phyloP scores from a whole-genome alignment of 2,329 filamentous ascomycete genomes.

The Ceratocystis harringtonii region DNA sequence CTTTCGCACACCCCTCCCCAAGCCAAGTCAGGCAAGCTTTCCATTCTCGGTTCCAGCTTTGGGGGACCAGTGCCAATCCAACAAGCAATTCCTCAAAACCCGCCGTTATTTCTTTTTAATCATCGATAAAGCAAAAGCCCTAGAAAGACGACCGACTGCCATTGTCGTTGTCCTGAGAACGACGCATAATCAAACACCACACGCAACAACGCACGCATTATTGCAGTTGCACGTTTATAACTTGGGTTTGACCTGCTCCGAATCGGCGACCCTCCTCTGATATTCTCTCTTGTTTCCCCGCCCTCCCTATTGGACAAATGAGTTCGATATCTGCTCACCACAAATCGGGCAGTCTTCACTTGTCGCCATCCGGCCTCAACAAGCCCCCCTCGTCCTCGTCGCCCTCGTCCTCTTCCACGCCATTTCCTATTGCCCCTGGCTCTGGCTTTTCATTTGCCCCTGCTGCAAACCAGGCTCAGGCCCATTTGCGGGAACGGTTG shows the following conservation, averaged over 20 bases:
- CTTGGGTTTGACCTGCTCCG: too few species aligned
- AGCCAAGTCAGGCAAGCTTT: neutral
- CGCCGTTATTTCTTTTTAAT: neutral
- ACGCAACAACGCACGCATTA: neutral
- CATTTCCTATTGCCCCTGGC: conserved; percentile 7
- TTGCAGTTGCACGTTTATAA: neutral
- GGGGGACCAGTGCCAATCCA: neutral
- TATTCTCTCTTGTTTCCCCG: neutral
- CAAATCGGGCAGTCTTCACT: conserved; percentile 11
- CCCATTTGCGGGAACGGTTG: conserved; percentile 57
- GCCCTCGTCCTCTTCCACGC: neutral
- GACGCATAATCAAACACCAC: neutral
- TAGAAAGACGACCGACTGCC: neutral
- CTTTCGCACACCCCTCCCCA: neutral
- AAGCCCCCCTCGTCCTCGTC: conserved; percentile 6
- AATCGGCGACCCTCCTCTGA: too few species aligned
- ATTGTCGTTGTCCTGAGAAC: neutral
- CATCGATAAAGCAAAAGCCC: neutral
- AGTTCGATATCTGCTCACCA: conserved; percentile 8
- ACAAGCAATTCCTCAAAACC: neutral
- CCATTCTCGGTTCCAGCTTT: neutral
- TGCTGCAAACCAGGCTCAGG: conserved; percentile 39
- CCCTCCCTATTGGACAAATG: conserved; percentile 12
- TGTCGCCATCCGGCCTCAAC: conserved; percentile 6
- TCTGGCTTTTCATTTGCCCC: conserved; percentile 12